These are phyloP conservation scores for Erythrophleum ivorense DNA, from an alignment of 331 rosid genomes.

Conservation along the genomic window DNA sequence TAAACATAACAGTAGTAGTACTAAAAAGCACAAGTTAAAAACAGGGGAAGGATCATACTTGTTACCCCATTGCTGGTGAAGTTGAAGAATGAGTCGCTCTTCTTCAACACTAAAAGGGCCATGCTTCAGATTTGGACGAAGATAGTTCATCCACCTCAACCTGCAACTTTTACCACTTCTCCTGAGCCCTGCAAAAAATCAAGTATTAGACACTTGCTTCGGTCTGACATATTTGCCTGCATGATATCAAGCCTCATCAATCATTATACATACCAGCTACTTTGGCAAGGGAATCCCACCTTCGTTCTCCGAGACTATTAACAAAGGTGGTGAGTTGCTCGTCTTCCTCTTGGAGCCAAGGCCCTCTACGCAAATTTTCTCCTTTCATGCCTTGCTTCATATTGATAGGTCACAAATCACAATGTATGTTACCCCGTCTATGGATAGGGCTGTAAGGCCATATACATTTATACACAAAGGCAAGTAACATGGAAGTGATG, in stretches of 20 bases:
- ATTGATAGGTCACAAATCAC: neutral
- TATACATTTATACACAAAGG: slow-evolving; percentile 2
- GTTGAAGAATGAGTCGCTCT: slow-evolving; percentile 54
- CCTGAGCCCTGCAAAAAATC: slow-evolving; percentile 32
- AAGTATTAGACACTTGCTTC: neutral
- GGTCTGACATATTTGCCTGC: neutral
- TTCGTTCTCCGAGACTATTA: slow-evolving; percentile 53
- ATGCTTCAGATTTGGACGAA: slow-evolving; percentile 67
- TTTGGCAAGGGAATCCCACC: slow-evolving; percentile 74
- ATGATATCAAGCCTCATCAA: neutral
- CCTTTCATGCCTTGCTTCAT: slow-evolving; percentile 42
- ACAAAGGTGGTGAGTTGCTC: slow-evolving; percentile 54
- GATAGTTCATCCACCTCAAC: slow-evolving; percentile 79
- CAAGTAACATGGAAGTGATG: neutral
- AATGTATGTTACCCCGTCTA: neutral
- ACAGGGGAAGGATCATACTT: slow-evolving; percentile 53
- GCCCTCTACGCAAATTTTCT: slow-evolving; percentile 56
- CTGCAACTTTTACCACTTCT: slow-evolving; percentile 86
- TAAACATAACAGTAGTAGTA: neutral
- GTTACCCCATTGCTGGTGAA: slow-evolving; percentile 76
- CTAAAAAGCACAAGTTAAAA: neutral
- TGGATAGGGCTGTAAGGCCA: neutral
- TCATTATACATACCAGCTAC: slow-evolving; percentile 52
- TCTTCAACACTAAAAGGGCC: slow-evolving; percentile 56
- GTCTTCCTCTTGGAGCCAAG: slow-evolving; percentile 76